These are phyloP conservation scores for Claviceps capensis DNA, from an alignment of 2,329 filamentous ascomycete genomes.

Conservation along the genomic window DNA sequence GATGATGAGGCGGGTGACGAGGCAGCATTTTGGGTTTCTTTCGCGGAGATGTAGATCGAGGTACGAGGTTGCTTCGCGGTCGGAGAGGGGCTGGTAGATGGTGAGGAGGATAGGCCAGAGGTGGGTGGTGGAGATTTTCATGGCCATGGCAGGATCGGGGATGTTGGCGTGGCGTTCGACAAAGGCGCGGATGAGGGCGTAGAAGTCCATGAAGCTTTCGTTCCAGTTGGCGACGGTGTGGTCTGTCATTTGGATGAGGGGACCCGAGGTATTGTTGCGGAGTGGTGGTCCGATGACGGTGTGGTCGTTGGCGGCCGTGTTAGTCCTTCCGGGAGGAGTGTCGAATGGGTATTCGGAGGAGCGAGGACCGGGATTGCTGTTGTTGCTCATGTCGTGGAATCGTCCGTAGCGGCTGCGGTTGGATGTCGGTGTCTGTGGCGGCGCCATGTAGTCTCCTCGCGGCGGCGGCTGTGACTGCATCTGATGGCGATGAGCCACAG, in stretches of 20 bases:
- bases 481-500: neutral
- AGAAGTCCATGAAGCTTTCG: slow-evolving; percentile 23
- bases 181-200: slow-evolving; percentile 21
- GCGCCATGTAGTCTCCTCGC: slow-evolving; percentile 13
- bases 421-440: slow-evolving; percentile 18
- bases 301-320: neutral
- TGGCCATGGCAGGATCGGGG: slow-evolving; percentile 16
- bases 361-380: neutral
- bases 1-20: slow-evolving; percentile 28
- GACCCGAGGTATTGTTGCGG: slow-evolving; percentile 10
- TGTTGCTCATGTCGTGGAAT: slow-evolving; percentile 13
- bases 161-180: slow-evolving; percentile 21
- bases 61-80: slow-evolving; percentile 25
- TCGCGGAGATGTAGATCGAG: slow-evolving; percentile 27
- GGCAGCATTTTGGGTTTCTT: slow-evolving; percentile 25
- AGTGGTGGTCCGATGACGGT: slow-evolving; percentile 9
- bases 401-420: slow-evolving; percentile 16
- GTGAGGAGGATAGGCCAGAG: slow-evolving; percentile 24
- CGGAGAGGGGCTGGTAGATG: slow-evolving; percentile 24
- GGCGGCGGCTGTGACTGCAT: neutral
- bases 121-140: slow-evolving; percentile 15
- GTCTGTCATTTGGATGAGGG: slow-evolving; percentile 23
- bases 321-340: neutral
- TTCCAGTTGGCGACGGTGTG: slow-evolving; percentile 21
- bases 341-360: neutral